A percentile compares a stretch with the other conserved stretches of the same genome.
Evolutionary conservation across 176 grass and related monocot species (phyloP).

Genomic region (Oryza glaberrima): DNA sequence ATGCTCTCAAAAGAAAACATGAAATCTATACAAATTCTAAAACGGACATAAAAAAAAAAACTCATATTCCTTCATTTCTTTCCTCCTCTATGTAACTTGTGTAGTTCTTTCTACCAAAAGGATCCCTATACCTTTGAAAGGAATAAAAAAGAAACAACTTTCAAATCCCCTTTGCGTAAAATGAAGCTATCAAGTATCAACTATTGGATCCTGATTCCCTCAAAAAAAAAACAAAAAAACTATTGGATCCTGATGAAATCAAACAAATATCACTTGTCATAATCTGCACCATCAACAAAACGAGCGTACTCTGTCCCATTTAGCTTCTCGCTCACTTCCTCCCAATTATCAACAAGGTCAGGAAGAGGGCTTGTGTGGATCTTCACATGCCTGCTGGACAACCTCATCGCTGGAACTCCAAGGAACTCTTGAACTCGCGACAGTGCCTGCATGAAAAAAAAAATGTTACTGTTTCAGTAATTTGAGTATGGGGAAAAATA

Average conservation of each 20-base stretch:
- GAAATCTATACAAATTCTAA: conserved; percentile 23
- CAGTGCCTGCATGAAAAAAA: conserved; percentile 58
- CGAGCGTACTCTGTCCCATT: conserved; percentile 60
- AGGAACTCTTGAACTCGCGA: conserved; percentile 74
- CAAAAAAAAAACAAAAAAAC: too few species aligned
- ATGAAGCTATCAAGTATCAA: not conserved
- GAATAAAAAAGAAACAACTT: not conserved
- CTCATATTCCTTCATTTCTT: not conserved
- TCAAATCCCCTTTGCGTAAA: not conserved
- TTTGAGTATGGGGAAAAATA: not conserved
- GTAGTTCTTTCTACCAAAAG: not conserved
- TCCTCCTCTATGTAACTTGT: not conserved
- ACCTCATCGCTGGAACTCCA: conserved; percentile 49
- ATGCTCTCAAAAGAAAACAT: not conserved
- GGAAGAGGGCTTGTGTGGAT: conserved; percentile 78
- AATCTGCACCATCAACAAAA: conserved; percentile 72
- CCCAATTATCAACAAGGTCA: conserved; percentile 70
- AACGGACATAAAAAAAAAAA: not conserved
- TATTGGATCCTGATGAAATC: not conserved
- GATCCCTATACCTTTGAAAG: not conserved
- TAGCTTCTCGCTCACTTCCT: conserved; percentile 56
- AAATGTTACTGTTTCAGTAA: not conserved
- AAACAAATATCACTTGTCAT: conserved; percentile 27
- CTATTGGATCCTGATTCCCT: not conserved
- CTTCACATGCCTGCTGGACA: conserved; percentile 80